Evolutionary conservation across 176 grass and related monocot genomes (phyloP), one percentile per base, ranked within the genome.

Genomic region (Lolium multiflorum): DNA sequence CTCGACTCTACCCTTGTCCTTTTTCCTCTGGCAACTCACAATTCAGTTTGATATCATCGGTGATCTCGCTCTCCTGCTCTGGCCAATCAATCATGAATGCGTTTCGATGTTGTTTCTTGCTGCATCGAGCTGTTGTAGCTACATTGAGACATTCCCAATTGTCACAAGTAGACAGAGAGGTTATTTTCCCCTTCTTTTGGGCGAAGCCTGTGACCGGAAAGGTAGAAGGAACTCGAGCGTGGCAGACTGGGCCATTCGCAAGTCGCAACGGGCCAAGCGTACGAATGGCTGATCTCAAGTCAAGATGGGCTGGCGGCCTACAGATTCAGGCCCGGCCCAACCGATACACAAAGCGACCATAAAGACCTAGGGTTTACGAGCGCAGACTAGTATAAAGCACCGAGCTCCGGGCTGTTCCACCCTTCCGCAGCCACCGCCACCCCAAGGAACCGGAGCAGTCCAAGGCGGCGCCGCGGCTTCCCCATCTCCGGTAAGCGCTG

Each of bases 351-450:
- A 76, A 51, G 15, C 17, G 2, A 9, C 7, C 1, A 67, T 9
- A 10, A 77, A n/a, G n/a, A 85, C 26, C 86, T 91, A 91, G 90
- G 90, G 90, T 91, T 88, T 88, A 55, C 37, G 77, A 55, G 77
- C 62, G 22, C 68, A 16, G 20, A 9, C 12, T 7, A 0, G 7
- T 91, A 84, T 88, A 91, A 91, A 85, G 50, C 4, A 8, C 51
- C 41, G 57, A 68, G 8, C 80, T 79, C 84, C 56, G 18, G 14
- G 15, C 20, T 41, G 6, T 6, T 2, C 11, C 35, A n/a, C 2
- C 11, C 60, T 57, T 71, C 37, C 62, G 71, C 77, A 85, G 82
- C 82, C 82, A 75, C 82, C 70, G 47, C 77, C 70, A 47, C 77
- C 57, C 82, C 3, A 15, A 2, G 11, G 13, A 69, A 37, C 77